A percentile compares a stretch with the other conserved stretches of the same genome.
Conservation (phyloP, 2,329 filamentous ascomycete genomes). For the Calonectria montana region DNA sequence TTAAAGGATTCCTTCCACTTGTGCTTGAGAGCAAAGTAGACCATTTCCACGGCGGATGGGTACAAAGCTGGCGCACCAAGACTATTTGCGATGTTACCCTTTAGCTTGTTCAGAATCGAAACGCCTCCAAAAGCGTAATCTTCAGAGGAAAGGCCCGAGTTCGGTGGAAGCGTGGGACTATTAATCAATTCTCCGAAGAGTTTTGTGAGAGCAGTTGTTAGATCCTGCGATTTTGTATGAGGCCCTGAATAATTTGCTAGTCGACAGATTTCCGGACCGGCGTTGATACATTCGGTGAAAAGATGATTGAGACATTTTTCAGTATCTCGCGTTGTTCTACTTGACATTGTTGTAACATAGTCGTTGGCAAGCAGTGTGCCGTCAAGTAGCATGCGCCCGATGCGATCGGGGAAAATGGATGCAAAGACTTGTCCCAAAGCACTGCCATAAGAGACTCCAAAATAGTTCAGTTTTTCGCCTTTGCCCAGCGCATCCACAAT, state of each 20-base stretch:
- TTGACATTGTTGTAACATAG: neutral
- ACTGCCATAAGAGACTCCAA: neutral
- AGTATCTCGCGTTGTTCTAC: neutral
- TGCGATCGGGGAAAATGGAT: neutral
- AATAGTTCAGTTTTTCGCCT: neutral
- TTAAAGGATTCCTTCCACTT: neutral
- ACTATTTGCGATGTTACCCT: neutral
- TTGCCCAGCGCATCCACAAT: neutral
- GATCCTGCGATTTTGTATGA: neutral
- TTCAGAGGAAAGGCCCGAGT: neutral
- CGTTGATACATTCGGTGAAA: neutral
- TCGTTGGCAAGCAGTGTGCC: neutral
- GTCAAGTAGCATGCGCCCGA: neutral
- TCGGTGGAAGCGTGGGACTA: neutral
- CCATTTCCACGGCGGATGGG: neutral
- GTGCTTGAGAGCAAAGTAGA: neutral
- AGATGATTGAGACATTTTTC: neutral
- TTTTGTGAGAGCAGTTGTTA: neutral
- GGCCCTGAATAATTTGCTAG: constrained; percentile 9
- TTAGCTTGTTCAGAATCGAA: neutral
- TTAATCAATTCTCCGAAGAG: constrained; percentile 10
- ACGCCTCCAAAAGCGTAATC: neutral
- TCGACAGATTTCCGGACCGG: neutral
- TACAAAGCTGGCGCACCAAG: neutral
- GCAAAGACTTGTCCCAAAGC: neutral